Evolutionary conservation across 2,329 filamentous ascomycete genomes (phyloP).

Genomic region (Aspergillus hiratsukae): DNA sequence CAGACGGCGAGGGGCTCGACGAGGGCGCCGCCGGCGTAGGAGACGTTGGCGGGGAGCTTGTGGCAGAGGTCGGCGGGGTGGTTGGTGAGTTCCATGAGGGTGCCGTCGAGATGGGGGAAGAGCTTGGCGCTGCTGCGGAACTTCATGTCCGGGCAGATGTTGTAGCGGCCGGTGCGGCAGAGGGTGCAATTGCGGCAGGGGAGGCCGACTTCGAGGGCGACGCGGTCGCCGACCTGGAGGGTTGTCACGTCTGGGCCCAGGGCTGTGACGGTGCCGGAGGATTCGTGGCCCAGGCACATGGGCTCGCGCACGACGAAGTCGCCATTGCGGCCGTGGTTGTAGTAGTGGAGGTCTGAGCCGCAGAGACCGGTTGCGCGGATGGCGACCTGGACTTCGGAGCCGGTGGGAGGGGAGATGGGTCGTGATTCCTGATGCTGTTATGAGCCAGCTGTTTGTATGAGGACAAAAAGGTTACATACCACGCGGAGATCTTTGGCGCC

Average conservation of each 20-base stretch:
- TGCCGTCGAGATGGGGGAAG: constrained; percentile 61
- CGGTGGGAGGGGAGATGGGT: constrained; percentile 42
- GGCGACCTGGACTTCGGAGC: constrained; percentile 58
- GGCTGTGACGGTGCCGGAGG: constrained; percentile 71
- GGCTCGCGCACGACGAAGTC: constrained; percentile 78
- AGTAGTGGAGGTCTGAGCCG: constrained; percentile 77
- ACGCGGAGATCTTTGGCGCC: constrained; percentile 58
- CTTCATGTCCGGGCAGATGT: constrained; percentile 56
- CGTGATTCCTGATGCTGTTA: constrained; percentile 50
- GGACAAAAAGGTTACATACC: constrained; percentile 35
- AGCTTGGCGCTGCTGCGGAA: constrained; percentile 58
- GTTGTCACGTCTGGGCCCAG: constrained; percentile 60
- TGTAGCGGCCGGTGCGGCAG: constrained; percentile 56
- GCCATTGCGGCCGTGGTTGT: constrained; percentile 79
- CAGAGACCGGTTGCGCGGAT: constrained; percentile 66
- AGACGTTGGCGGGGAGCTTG: constrained; percentile 50
- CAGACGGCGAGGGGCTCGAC: constrained; percentile 59
- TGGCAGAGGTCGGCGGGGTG: constrained; percentile 59
- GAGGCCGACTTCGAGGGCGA: constrained; percentile 88
- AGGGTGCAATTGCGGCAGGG: constrained; percentile 65
- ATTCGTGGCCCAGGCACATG: constrained; percentile 75
- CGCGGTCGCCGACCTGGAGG: constrained; percentile 70
- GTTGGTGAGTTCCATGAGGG: constrained; percentile 58
- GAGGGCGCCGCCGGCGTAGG: constrained; percentile 54
- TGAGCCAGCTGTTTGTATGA: background rate